These are phyloP conservation scores for Trypanosoma grayi DNA, from an alignment of 208 protist genomes.

Conservation along the genomic window DNA sequence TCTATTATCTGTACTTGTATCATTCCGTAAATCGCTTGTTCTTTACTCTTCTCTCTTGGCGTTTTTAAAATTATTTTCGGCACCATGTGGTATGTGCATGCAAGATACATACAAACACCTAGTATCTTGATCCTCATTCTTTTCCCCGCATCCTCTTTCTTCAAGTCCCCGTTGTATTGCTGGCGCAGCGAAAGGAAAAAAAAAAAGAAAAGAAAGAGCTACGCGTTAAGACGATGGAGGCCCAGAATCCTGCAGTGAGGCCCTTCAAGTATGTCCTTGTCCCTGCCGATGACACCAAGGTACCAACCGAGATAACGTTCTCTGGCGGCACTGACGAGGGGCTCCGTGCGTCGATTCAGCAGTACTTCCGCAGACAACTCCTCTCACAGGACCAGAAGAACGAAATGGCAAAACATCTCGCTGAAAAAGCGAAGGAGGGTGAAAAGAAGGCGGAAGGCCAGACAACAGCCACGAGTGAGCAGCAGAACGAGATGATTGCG, in stretches of 20 bases:
- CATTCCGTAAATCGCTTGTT: no score
- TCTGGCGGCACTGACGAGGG: constrained; percentile 61
- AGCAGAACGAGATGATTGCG: constrained; percentile 63
- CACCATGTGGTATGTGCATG: no score
- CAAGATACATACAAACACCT: not conserved
- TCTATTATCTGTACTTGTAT: no score
- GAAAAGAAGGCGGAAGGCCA: constrained; percentile 10
- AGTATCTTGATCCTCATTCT: not conserved
- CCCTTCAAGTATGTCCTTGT: constrained; percentile 80
- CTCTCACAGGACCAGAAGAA: constrained; percentile 71
- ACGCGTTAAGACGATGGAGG: no score
- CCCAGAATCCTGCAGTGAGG: not conserved
- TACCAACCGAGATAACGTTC: constrained; percentile 43
- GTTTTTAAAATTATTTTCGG: no score
- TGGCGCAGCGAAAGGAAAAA: constrained; percentile 5
- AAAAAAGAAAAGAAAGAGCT: constrained; percentile 7
- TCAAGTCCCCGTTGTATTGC: not conserved
- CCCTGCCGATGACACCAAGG: constrained; percentile 41
- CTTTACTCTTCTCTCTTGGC: no score
- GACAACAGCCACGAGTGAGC: constrained; percentile 16
- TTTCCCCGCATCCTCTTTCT: constrained; percentile 6
- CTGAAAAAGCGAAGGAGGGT: constrained; percentile 36
- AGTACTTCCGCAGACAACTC: constrained; percentile 63
- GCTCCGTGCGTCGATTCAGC: constrained; percentile 51
- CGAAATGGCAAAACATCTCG: constrained; percentile 64